Base-by-base conservation (phyloP, 2,329 filamentous ascomycete species). In the Diaporthe caulivora region DNA sequence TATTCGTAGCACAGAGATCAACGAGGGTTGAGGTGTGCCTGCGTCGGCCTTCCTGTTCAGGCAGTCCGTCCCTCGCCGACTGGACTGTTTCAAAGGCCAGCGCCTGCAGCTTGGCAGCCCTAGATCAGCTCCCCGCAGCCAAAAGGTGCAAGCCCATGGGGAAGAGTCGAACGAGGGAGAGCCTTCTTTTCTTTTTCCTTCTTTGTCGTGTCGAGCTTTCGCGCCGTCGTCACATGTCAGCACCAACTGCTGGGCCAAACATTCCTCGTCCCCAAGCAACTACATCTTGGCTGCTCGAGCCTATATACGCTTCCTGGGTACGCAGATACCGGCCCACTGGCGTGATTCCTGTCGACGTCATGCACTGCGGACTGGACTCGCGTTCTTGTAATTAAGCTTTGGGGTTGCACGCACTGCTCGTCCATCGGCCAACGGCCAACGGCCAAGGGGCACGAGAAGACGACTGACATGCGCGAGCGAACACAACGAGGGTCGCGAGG, bases 61-160 rank as follows among this genome's bases (percentile, higher is more conserved):
- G 62, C 47, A 67, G 47, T 67, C 62, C 62, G 31, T 31, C 17
- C n/a, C 47, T 40, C 31, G 31, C 44, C 37, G 62, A 65, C 62
- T 65, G 44, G 62, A 26, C 47, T 67, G 68, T 74, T 71, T 73
- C 71, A 62, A 72, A 29, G 42, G 53, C 51, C 51, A 54, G 58
- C 58, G 55, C 53, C 51, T 71, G 58, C 31, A 53, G 47, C 47
- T 60, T 62, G 70, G 69, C 70, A 74, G 70, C 70, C 72, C 70
- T 55, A 58, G 72, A 69, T 55, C 70, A 72, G 54, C 62, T 72
- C 72, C 72, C 72, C 70, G 55, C 70, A 74, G 58, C 62, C 26
- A 44, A 55, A 18, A 42, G 60, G 44, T 42, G 62, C 64, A 74
- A 72, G 70, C 70, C 53, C 70, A 55, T 74, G 73, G 73, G 73